Percentiles rank a stretch among this genome's conserved stretches.
Evolutionary conservation across 495 filamentous ascomycete species (phyloP).

Genomic region (Aspergillus nanangensis): DNA sequence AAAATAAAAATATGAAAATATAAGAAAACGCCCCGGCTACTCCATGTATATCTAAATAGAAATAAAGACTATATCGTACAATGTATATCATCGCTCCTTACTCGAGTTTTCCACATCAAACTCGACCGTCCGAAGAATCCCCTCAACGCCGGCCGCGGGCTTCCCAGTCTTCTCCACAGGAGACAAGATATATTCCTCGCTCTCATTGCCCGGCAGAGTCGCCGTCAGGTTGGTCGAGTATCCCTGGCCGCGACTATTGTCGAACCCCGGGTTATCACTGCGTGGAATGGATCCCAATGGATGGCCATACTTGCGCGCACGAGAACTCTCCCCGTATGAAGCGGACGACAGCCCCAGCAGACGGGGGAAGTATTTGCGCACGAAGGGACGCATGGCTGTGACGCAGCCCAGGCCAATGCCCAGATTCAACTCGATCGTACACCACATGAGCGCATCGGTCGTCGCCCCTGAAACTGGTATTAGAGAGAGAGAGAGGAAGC

Average conservation of each 20-base stretch:
- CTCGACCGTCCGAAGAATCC: conserved; percentile 28
- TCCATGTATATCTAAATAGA: too few relatives aligned
- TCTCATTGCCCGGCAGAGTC: conserved; percentile 15
- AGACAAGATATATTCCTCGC: conserved; percentile 25
- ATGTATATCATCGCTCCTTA: neutral
- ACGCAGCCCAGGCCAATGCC: conserved; percentile 32
- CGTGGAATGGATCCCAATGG: conserved; percentile 23
- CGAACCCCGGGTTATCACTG: conserved; percentile 17
- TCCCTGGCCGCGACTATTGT: conserved; percentile 5
- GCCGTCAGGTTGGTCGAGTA: conserved; percentile 9
- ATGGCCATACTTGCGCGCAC: conserved; percentile 20
- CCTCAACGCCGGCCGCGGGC: conserved; percentile 8
- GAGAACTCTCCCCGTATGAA: conserved; percentile 7
- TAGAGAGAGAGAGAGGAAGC: neutral
- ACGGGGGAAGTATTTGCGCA: conserved; percentile 28
- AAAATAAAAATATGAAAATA: too few relatives aligned
- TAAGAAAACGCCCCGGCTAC: neutral
- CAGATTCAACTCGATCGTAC: conserved; percentile 30
- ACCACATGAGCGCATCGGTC: conserved; percentile 26
- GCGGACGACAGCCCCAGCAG: conserved; percentile 26
- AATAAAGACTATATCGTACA: neutral
- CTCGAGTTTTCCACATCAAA: conserved; percentile 26
- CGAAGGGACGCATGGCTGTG: conserved; percentile 29
- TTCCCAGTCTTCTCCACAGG: neutral
- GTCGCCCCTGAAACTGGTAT: conserved; percentile 17